These are phyloP conservation scores for Thraustochytrium striatum DNA, from an alignment of 352 stramenopile genomes.

Conservation along the genomic window DNA sequence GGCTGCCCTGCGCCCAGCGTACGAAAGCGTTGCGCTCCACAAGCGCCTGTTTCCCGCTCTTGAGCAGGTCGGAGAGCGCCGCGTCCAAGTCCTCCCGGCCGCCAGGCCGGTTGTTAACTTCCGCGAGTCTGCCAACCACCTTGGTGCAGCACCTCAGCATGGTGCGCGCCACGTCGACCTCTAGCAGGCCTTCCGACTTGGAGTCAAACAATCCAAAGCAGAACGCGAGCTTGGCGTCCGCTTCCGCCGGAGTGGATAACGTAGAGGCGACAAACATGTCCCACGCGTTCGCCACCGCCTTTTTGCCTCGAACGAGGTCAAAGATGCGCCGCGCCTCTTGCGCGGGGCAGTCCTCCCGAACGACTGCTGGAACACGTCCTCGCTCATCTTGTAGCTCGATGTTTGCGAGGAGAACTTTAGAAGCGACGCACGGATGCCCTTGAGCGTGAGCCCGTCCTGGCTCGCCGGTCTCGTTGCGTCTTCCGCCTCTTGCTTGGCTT, in stretches of 20 bases:
- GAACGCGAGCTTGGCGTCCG: constrained; percentile 38
- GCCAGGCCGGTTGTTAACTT: background rate
- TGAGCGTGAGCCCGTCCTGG: background rate
- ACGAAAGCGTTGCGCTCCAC: constrained; percentile 20
- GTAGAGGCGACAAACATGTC: constrained; percentile 39
- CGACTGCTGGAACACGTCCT: constrained; percentile 38
- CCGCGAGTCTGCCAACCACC: background rate
- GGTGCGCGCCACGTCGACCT: constrained; percentile 12
- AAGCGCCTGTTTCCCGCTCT: background rate
- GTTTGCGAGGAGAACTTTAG: constrained; percentile 35
- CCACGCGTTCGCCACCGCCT: constrained; percentile 34
- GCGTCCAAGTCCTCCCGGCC: constrained; percentile 16
- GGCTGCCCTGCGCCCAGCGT: background rate
- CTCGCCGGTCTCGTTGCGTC: no score
- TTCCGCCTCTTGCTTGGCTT: background rate
- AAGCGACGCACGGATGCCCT: constrained; percentile 2
- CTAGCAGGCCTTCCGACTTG: constrained; percentile 9
- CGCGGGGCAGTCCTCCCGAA: background rate
- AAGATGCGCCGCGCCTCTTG: background rate
- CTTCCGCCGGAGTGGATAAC: background rate
- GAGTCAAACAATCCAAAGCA: constrained; percentile 47
- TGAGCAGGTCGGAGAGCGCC: background rate
- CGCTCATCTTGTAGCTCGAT: constrained; percentile 44
- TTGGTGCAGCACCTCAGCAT: constrained; percentile 46
- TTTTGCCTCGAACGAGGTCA: background rate